These are phyloP conservation scores for Kregervanrija pseudodelftensis DNA, from an alignment of 805 yeast species.

Conservation along the genomic window DNA sequence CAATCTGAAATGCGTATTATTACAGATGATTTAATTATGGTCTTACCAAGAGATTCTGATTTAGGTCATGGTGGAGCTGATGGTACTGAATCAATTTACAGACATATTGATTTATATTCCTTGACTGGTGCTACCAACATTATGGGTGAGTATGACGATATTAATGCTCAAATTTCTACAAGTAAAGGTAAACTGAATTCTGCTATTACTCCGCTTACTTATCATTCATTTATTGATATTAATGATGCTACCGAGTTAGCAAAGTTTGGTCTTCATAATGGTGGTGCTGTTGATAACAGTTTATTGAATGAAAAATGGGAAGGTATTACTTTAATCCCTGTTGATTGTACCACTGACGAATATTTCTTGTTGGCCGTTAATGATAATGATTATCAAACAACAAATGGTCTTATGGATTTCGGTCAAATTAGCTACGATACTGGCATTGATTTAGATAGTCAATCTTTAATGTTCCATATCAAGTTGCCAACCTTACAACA, in stretches of 20 bases:
- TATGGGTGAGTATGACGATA: conserved; percentile 22
- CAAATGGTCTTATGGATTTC: conserved; percentile 22
- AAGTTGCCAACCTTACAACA: conserved; percentile 21
- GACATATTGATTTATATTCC: conserved; percentile 25
- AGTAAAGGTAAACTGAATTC: conserved; percentile 18
- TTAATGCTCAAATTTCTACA: conserved; percentile 21
- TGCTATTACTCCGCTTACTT: conserved; percentile 20
- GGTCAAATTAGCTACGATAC: conserved; percentile 23
- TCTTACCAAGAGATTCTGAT: conserved; percentile 25
- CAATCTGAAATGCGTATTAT: conserved; percentile 25
- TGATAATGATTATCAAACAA: conserved; percentile 28
- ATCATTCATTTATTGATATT: conserved; percentile 21
- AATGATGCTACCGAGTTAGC: conserved; percentile 20
- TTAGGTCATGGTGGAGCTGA: conserved; percentile 19
- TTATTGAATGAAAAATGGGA: conserved; percentile 30
- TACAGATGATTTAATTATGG: conserved; percentile 22
- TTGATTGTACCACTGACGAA: conserved; percentile 25
- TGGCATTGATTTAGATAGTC: conserved; percentile 23
- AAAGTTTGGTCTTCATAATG: conserved; percentile 28
- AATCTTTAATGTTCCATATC: conserved; percentile 24
- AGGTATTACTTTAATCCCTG: conserved; percentile 25
- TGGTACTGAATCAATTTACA: conserved; percentile 19
- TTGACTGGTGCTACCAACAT: conserved; percentile 24
- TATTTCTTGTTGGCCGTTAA: conserved; percentile 21
- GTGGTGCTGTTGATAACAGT: conserved; percentile 21